A percentile compares a stretch with the other conserved stretches of the same genome.
phyloP scores from a whole-genome alignment of 495 filamentous ascomycete species.

The Penicillium paradoxum region DNA sequence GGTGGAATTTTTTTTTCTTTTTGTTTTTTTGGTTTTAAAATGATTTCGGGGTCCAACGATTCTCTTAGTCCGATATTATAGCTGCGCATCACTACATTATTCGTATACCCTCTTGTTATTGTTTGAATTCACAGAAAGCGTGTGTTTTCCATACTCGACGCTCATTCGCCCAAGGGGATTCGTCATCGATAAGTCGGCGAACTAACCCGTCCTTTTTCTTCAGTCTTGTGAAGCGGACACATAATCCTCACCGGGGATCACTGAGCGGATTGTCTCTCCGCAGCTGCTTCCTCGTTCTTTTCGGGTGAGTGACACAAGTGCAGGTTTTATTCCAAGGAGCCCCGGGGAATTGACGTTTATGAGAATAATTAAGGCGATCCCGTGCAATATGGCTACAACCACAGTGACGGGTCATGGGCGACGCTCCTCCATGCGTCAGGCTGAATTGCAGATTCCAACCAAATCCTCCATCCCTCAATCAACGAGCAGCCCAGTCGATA shows the following conservation, averaged over 20 bases:
- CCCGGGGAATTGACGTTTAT: slow-evolving; percentile 3
- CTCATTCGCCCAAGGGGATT: slow-evolving; percentile 33
- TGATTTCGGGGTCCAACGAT: too few relatives aligned
- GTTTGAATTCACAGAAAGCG: slow-evolving; percentile 5
- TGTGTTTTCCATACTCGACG: slow-evolving; percentile 23
- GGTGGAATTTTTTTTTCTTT: not conserved
- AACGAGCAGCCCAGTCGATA: slow-evolving; percentile 38
- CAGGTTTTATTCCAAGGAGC: not conserved
- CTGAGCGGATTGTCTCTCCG: not conserved
- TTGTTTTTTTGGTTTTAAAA: too few relatives aligned
- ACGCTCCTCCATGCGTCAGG: slow-evolving; percentile 41
- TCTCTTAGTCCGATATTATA: too few relatives aligned
- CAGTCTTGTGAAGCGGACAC: not conserved
- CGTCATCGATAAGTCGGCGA: slow-evolving; percentile 30
- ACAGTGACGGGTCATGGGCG: slow-evolving; percentile 43
- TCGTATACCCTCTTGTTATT: not conserved
- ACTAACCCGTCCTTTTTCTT: not conserved
- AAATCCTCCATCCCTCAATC: slow-evolving; percentile 28
- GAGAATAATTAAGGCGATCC: not conserved
- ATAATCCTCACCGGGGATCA: not conserved
- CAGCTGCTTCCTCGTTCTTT: not conserved
- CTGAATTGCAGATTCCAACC: slow-evolving; percentile 32
- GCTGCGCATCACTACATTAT: not conserved
- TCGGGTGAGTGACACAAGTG: slow-evolving; percentile 7
- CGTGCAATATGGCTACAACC: slow-evolving; percentile 37